These are phyloP conservation scores for Tuber borchii DNA, from an alignment of 495 filamentous ascomycete species.

Conservation along the genomic window DNA sequence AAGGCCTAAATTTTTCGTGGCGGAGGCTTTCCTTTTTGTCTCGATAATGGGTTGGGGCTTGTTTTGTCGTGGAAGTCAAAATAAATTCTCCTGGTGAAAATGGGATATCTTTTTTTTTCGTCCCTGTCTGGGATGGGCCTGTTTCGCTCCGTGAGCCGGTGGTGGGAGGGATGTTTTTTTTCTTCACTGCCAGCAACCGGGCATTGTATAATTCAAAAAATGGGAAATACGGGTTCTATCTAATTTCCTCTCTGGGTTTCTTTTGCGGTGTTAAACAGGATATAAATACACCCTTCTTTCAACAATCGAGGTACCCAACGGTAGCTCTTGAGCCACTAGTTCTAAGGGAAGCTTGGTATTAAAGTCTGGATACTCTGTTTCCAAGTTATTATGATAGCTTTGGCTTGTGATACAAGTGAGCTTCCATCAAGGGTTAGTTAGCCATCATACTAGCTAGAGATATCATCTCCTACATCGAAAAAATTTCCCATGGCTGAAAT, in stretches of 20 bases:
- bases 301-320: neutral
- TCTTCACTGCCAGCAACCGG: slow-evolving; percentile 4
- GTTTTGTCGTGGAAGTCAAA: slow-evolving; percentile 23
- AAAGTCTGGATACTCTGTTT: neutral
- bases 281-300: neutral
- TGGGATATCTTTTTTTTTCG: slow-evolving; percentile 8
- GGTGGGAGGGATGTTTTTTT: slow-evolving; percentile 3
- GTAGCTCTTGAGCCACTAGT: neutral
- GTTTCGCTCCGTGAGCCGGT: slow-evolving; percentile 15
- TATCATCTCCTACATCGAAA: neutral
- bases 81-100: slow-evolving; percentile 23
- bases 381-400: neutral
- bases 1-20: slow-evolving; percentile 50
- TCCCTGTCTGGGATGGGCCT: slow-evolving; percentile 6
- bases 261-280: slow-evolving; percentile 1
- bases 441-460: neutral
- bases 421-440: neutral
- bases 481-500: neutral
- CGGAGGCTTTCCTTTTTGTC: neutral
- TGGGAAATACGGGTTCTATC: slow-evolving; percentile 33
- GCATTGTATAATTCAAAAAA: slow-evolving; percentile 26
- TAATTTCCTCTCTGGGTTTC: slow-evolving; percentile 4
- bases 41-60: neutral
- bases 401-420: neutral
- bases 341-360: neutral